Percentiles rank a stretch among this genome's conserved stretches.
Evolutionary conservation across 306 rosid species (phyloP).

Genomic region (Begonia peltatifolia): DNA sequence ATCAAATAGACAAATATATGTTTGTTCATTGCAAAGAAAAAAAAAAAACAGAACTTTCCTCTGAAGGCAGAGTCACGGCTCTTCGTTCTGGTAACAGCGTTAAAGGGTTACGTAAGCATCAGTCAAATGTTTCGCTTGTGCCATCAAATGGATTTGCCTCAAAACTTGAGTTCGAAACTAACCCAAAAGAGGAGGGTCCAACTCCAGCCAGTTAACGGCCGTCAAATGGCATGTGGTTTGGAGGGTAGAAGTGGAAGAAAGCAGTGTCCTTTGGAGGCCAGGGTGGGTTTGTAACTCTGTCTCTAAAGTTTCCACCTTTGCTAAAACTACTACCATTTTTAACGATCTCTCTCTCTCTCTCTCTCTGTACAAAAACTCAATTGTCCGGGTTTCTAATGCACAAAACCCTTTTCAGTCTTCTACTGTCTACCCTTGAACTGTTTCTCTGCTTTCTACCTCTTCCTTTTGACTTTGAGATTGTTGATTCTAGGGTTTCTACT

Average conservation of each 20-base stretch:
- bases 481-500: slow-evolving; percentile 52
- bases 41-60: too few species aligned
- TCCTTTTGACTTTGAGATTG: neutral
- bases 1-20: too few species aligned
- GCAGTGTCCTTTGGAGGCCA: neutral
- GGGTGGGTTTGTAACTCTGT: neutral
- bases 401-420: slow-evolving; percentile 8
- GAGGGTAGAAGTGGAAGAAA: neutral
- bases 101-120: too few species aligned
- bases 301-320: slow-evolving; percentile 36
- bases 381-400: slow-evolving; percentile 6
- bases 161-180: too few species aligned
- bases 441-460: slow-evolving; percentile 2
- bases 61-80: too few species aligned
- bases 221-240: neutral
- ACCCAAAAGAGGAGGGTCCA: too few species aligned
- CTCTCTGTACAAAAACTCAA: neutral
- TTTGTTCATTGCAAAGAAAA: too few species aligned
- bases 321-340: slow-evolving; percentile 51
- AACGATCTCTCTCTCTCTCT: slow-evolving; percentile 15
- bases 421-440: slow-evolving; percentile 2
- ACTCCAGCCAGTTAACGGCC: neutral
- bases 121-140: too few species aligned
- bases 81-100: too few species aligned
- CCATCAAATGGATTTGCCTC: too few species aligned